Evolutionary conservation across 306 rosid species (phyloP), one percentile per base, ranked within the genome.

Genomic region (Crataegus laevigata): DNA sequence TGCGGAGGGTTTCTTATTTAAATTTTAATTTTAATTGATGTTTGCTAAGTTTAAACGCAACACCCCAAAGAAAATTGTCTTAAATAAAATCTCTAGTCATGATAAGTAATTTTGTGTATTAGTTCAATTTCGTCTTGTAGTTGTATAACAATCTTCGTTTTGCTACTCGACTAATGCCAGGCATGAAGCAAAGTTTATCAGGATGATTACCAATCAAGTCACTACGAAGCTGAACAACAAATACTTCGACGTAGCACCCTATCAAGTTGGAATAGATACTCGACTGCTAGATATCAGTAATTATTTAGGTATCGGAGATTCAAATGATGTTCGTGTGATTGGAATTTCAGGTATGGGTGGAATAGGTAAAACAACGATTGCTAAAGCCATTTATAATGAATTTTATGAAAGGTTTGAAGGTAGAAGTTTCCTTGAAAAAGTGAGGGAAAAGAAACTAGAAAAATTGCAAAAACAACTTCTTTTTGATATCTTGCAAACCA

Each of bases 261-360:
- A 57, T 2, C 28, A 10, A 22, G 62, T 57, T 1, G 62, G 62
- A 57, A 57, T 22, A n/a, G 29, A 57, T 10, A 3, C 17, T 57
- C 62, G 3, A 8, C 29, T 57, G 28, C 26, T 1, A 57, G 0
- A 57, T 57, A n/a, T 22, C 6, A 57, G 17, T 22, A 3, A 57
- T 3, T 22, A 11, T 57, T 22, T 57, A 57, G 7, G 15, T 0
- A 6, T 57, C 1, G 62, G 62, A n/a, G 2, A 7, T 36, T 57
- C 14, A 10, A 3, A 57, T 57, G 17, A 57, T 57, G 62, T 57
- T 57, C 29, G 29, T 6, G 0, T 57, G 29, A 11, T 11, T 57
- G 62, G 62, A 57, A 55, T 81, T 17, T 54, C 12, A 22, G 81
- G 84, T 2, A 71, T 71, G 77, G 59, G 84, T 10, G 84, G 80